Conservation (phyloP, 345 rosid genomes). For the Geranium rotundifolium region DNA sequence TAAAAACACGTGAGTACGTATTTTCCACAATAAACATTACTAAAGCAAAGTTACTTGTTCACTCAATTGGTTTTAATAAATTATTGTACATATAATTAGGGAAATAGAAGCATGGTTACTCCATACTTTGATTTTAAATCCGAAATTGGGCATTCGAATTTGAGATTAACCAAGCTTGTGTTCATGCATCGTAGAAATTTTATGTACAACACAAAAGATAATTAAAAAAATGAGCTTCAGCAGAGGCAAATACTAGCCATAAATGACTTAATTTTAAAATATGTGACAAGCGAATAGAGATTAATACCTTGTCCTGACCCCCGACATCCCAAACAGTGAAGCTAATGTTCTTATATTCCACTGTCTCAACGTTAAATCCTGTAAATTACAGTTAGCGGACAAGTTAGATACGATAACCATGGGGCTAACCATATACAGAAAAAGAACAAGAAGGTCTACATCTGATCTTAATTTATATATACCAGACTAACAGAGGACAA, state of each 20-base stretch:
- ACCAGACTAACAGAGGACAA: too few relatives aligned
- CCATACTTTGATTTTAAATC: background rate
- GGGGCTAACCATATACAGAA: background rate
- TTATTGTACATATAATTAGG: background rate
- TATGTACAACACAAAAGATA: too few relatives aligned
- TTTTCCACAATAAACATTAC: background rate
- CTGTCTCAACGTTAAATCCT: constrained; percentile 92
- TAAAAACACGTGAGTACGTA: background rate
- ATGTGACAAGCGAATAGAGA: background rate
- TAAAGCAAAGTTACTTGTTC: too few relatives aligned
- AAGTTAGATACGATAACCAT: background rate
- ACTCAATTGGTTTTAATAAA: too few relatives aligned
- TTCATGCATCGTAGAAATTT: too few relatives aligned
- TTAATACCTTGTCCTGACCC: constrained; percentile 79
- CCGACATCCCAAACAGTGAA: constrained; percentile 89
- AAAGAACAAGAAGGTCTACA: too few relatives aligned
- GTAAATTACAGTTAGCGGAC: constrained; percentile 8
- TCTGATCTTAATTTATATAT: too few relatives aligned
- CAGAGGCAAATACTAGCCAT: background rate
- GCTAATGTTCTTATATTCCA: constrained; percentile 90
- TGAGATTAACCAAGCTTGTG: too few relatives aligned
- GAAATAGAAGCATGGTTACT: background rate
- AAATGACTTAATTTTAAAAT: too few relatives aligned
- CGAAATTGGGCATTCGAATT: too few relatives aligned
- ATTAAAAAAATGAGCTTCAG: background rate